Percentiles rank a stretch among this genome's conserved stretches.
These are phyloP conservation scores for Athelia sp. DNA, from an alignment of 1,284 basidiomycete species.

Conservation along the genomic window DNA sequence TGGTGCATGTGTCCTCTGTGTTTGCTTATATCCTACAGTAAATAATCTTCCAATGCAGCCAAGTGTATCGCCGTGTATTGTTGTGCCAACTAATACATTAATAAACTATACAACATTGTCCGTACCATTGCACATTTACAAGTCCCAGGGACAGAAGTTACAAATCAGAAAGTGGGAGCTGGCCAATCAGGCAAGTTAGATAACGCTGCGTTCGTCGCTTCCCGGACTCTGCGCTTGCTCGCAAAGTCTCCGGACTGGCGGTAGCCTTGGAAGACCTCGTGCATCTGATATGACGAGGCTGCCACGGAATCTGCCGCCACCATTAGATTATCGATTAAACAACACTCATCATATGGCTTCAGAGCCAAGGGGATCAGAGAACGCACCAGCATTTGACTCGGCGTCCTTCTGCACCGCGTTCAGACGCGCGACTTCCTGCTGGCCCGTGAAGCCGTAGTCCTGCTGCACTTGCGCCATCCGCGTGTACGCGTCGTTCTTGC, in stretches of 20 bases:
- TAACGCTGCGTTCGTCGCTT: constrained; percentile 57
- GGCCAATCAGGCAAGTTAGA: constrained; percentile 57
- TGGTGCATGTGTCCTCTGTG: too few species aligned
- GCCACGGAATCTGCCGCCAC: constrained; percentile 43
- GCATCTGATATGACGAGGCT: constrained; percentile 54
- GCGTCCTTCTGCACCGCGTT: constrained; percentile 51
- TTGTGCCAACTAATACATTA: too few species aligned
- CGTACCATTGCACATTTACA: too few species aligned
- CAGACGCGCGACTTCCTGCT: constrained; percentile 43
- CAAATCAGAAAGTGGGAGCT: constrained; percentile 18
- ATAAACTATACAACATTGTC: too few species aligned
- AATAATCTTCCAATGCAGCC: too few species aligned
- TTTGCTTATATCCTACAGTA: too few species aligned
- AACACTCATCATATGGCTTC: neutral
- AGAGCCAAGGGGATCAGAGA: neutral
- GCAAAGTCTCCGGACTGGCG: constrained; percentile 51
- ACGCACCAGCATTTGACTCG: constrained; percentile 41
- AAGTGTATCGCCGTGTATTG: too few species aligned
- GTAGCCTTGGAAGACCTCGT: constrained; percentile 53
- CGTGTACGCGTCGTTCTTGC: constrained; percentile 41
- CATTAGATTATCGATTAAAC: constrained; percentile 3
- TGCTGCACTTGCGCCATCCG: constrained; percentile 34
- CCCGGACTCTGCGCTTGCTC: constrained; percentile 53
- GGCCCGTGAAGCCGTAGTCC: constrained; percentile 10
- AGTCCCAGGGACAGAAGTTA: too few species aligned